Percentiles rank a stretch among this genome's conserved stretches.
phyloP scores from a whole-genome alignment of 2,329 filamentous ascomycete species.

The Ascochyta clinopodiicola region DNA sequence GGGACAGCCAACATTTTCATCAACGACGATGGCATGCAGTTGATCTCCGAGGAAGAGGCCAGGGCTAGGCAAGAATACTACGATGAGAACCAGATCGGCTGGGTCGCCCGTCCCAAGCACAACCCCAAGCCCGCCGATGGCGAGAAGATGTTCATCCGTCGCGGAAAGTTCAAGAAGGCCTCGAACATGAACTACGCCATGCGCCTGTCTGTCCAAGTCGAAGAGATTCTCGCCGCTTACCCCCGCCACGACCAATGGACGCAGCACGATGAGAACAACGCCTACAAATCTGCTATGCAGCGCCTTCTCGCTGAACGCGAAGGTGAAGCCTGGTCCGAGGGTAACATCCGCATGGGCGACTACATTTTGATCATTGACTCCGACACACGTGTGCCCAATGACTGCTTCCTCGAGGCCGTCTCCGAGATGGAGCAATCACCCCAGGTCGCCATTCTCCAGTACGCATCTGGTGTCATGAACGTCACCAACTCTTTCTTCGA shows the following conservation, averaged over 20 bases:
- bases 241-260: slow-evolving; percentile 30
- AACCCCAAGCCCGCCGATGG: slow-evolving; percentile 31
- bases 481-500: slow-evolving; percentile 76
- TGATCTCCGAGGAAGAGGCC: slow-evolving; percentile 58
- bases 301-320: slow-evolving; percentile 70
- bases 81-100: slow-evolving; percentile 58
- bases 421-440: slow-evolving; percentile 83
- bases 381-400: slow-evolving; percentile 59
- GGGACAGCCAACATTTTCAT: slow-evolving; percentile 72
- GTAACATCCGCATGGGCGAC: slow-evolving; percentile 84
- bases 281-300: slow-evolving; percentile 53
- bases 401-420: slow-evolving; percentile 79
- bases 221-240: slow-evolving; percentile 60
- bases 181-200: slow-evolving; percentile 79
- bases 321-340: slow-evolving; percentile 76
- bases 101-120: slow-evolving; percentile 57
- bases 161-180: slow-evolving; percentile 55
- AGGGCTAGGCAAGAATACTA: slow-evolving; percentile 56
- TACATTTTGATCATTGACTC: slow-evolving; percentile 72
- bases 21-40: slow-evolving; percentile 73
- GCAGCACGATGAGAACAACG: slow-evolving; percentile 47
- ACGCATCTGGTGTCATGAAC: slow-evolving; percentile 73
- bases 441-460: slow-evolving; percentile 80
- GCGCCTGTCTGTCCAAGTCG: slow-evolving; percentile 66
- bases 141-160: slow-evolving; percentile 32